Evolutionary conservation across 2,329 filamentous ascomycete genomes (phyloP), one percentile per base, ranked within the genome.

Genomic region (Orbilia ellipsospora): DNA sequence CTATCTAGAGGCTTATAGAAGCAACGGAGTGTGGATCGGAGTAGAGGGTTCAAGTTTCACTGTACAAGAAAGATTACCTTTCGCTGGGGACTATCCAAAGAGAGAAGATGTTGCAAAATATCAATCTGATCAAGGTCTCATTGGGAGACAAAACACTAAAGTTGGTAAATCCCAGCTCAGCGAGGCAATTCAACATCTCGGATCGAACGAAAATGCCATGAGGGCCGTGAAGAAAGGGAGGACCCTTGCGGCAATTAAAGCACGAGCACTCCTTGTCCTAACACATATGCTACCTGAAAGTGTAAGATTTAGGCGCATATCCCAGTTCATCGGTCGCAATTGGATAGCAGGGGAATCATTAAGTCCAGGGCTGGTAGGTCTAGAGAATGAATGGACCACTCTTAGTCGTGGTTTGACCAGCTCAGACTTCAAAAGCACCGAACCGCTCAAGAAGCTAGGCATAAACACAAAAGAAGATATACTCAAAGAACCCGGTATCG

Each of bases 281-380:
- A 36, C 52, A 28, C 52, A 55, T 2, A 36, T 36, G 52, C 26
- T 55, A 55, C 26, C 52, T 15, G 52, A 55, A 55, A 55, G 23
- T 10, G 28, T 55, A 28, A n/a, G 52, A 13, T n/a, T 55, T 1
- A 55, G 1, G 6, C 4, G 4, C 13, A 13, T 55, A 55, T 13
- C 8, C 13, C 13, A 55, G 20, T 36, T 31, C 15, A 5, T 55
- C 23, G 26, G 13, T 10, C 16, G 44, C 44, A 18, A 7, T 48
- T 6, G 44, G 44, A n/a, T 15, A 48, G 13, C 16, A 23, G 23
- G 44, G 44, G 44, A 48, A n/a, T 4, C 23, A 1, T 26, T 20
- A 36, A n/a, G 28, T 55, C 2, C 4, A 18, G 44, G 4, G 16
- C 5, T 16, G 13, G 23, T 55, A 13, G 52, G 6, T 0, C 23